Conservation (phyloP, 2,329 filamentous ascomycete species). For the Neonectria magnoliae region DNA sequence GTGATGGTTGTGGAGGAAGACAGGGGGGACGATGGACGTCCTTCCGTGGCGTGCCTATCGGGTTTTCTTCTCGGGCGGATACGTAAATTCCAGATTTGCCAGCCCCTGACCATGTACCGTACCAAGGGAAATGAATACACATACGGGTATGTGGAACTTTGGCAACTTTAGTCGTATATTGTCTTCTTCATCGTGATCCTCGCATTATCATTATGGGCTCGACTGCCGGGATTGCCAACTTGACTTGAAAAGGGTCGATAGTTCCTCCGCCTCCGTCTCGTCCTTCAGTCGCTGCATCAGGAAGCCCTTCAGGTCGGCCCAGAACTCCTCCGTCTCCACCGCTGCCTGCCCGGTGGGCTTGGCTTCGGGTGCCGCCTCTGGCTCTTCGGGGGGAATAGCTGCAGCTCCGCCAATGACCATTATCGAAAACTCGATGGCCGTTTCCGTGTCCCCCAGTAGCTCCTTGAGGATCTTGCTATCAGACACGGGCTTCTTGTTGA, state of each 20-base stretch:
- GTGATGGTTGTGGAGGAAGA: constrained; percentile 38
- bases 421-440: constrained; percentile 77
- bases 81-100: constrained; percentile 43
- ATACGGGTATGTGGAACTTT: constrained; percentile 44
- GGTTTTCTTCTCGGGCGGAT: constrained; percentile 40
- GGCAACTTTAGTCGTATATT: constrained; percentile 31
- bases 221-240: constrained; percentile 69
- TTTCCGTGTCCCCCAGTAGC: constrained; percentile 64
- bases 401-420: constrained; percentile 84
- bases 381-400: constrained; percentile 54
- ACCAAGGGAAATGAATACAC: constrained; percentile 43
- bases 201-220: constrained; percentile 34
- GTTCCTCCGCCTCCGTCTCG: constrained; percentile 69
- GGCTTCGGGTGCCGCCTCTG: constrained; percentile 43
- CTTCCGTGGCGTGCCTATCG: constrained; percentile 27
- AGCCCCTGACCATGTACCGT: constrained; percentile 44
- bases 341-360: constrained; percentile 64
- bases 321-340: constrained; percentile 79
- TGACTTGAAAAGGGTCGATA: constrained; percentile 74
- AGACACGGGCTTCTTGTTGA: constrained; percentile 85
- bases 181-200: constrained; percentile 28
- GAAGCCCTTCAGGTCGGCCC: constrained; percentile 85
- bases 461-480: constrained; percentile 84
- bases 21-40: constrained; percentile 32
- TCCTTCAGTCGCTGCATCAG: constrained; percentile 82